phyloP scores from a whole-genome alignment of 169 alveolate species.

The Gregarina niphandrodes region DNA sequence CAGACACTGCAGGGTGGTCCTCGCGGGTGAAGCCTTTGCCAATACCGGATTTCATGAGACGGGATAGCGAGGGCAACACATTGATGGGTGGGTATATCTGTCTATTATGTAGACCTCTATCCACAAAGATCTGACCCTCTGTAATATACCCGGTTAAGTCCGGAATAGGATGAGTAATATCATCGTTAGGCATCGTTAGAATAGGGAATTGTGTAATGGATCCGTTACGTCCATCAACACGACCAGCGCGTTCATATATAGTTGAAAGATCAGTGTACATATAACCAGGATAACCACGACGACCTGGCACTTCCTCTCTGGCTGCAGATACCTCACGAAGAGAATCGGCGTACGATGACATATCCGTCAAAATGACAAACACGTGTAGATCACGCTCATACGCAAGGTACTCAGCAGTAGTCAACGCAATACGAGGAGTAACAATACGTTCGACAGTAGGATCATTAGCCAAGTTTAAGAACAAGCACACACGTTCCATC shows the following conservation, averaged over 20 bases:
- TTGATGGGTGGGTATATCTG: conserved; percentile 68
- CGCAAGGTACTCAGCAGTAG: conserved; percentile 98
- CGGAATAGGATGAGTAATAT: conserved; percentile 96
- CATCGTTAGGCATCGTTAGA: conserved; percentile 98
- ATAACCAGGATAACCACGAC: conserved; percentile 99
- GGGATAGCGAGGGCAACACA: conserved; percentile 89
- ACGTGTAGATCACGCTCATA: conserved; percentile 91
- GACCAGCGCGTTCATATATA: conserved; percentile 97
- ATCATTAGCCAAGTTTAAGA: conserved; percentile 95
- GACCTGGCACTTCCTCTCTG: conserved; percentile 99
- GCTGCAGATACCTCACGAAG: conserved; percentile 99
- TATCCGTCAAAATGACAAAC: conserved; percentile 92
- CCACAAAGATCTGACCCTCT: conserved; percentile 96
- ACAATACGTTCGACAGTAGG: conserved; percentile 96
- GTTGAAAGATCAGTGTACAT: conserved; percentile 95
- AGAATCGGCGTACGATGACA: conserved; percentile 98
- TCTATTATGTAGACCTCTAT: conserved; percentile 82
- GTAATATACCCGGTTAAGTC: conserved; percentile 90
- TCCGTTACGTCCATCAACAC: conserved; percentile 85
- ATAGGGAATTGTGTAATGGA: conserved; percentile 96
- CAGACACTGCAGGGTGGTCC: conserved; percentile 96
- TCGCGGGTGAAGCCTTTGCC: conserved; percentile 96
- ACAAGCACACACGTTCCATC: conserved; percentile 92
- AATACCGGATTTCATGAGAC: conserved; percentile 98
- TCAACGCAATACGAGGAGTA: conserved; percentile 90